Percentiles rank a stretch among this genome's conserved stretches.
These are phyloP conservation scores for Dianthus caryophyllus DNA, from an alignment of 148 eudicot genomes.

Conservation along the genomic window DNA sequence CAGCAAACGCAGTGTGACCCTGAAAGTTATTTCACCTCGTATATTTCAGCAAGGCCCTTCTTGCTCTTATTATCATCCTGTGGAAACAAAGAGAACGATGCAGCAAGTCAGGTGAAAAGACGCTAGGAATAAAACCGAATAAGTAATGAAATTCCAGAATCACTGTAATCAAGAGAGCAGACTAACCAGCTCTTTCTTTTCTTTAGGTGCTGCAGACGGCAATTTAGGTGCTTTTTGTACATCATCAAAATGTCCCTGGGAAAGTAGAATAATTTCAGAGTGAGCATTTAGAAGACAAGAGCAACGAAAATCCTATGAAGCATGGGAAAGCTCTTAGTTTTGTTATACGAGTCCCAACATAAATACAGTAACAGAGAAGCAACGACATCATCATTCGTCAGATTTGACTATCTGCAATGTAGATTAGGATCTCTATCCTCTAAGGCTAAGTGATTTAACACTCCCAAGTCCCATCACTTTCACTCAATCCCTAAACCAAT, in stretches of 20 bases:
- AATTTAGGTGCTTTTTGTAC: constrained; percentile 67
- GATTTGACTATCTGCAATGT: no score
- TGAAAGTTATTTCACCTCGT: constrained; percentile 53
- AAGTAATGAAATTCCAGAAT: neutral
- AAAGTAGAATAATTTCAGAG: constrained; percentile 3
- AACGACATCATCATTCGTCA: no score
- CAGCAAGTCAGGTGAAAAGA: constrained; percentile 9
- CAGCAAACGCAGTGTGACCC: neutral
- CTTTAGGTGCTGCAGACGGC: constrained; percentile 65
- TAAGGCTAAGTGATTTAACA: no score
- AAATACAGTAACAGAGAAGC: no score
- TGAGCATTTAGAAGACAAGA: neutral
- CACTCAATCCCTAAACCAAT: no score
- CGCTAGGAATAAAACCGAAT: neutral
- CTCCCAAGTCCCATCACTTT: no score
- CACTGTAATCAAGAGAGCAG: constrained; percentile 7
- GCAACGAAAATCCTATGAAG: neutral
- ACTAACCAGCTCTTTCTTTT: constrained; percentile 68
- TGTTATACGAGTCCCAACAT: neutral
- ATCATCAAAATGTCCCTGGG: constrained; percentile 39
- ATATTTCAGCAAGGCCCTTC: constrained; percentile 88
- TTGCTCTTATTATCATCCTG: constrained; percentile 98
- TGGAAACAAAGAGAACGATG: constrained; percentile 11
- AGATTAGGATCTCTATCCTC: no score
- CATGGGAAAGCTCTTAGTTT: neutral